phyloP scores from a whole-genome alignment of 2,329 filamentous ascomycete species.

The Apiospora koreana region DNA sequence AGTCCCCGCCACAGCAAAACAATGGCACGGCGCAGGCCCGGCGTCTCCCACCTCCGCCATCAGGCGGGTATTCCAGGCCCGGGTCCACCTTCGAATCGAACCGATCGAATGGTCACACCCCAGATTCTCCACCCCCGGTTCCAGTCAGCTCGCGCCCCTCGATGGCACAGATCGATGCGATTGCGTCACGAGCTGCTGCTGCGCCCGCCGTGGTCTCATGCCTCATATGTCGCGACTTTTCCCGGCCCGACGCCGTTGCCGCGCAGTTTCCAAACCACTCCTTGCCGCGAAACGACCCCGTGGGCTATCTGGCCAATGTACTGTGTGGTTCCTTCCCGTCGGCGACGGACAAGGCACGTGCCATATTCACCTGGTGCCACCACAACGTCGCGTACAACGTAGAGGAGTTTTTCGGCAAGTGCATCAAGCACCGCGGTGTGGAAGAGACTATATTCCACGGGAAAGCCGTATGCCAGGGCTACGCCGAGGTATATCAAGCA shows the following conservation, averaged over 20 bases:
- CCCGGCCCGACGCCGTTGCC: constrained; percentile 75
- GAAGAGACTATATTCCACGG: constrained; percentile 75
- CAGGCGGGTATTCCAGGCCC: constrained; percentile 21
- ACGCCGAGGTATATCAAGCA: constrained; percentile 78
- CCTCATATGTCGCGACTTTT: constrained; percentile 85
- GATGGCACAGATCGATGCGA: constrained; percentile 50
- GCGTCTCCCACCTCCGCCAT: constrained; percentile 40
- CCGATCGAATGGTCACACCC: constrained; percentile 20
- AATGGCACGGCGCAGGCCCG: constrained; percentile 32
- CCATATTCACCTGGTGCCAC: constrained; percentile 93
- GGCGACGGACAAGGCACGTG: constrained; percentile 85
- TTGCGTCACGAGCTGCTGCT: constrained; percentile 33
- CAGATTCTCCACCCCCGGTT: constrained; percentile 50
- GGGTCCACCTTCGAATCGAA: constrained; percentile 15
- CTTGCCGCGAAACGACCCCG: constrained; percentile 65
- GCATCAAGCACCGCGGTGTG: constrained; percentile 66
- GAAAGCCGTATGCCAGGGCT: constrained; percentile 88
- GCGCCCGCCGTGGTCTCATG: constrained; percentile 61
- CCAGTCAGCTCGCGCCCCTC: constrained; percentile 55
- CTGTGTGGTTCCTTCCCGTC: constrained; percentile 81
- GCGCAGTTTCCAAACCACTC: constrained; percentile 72
- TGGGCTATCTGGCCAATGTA: constrained; percentile 74
- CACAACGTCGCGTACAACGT: constrained; percentile 90
- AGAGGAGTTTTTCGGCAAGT: constrained; percentile 73
- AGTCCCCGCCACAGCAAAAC: constrained; percentile 29